These are phyloP conservation scores for Crithidia brevicula DNA, from an alignment of 208 protist species.

Conservation along the genomic window DNA sequence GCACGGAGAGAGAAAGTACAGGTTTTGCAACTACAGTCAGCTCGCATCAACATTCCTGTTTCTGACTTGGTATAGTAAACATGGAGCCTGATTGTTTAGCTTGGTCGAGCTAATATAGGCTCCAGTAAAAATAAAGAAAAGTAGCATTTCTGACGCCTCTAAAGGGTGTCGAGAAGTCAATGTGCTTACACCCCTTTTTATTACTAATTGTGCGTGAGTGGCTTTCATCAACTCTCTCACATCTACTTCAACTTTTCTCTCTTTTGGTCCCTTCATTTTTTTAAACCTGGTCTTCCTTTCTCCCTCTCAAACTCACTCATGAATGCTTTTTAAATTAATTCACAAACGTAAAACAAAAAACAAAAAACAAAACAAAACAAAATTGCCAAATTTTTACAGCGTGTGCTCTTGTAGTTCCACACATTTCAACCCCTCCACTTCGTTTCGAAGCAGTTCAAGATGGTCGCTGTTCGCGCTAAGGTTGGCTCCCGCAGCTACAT, in stretches of 20 bases:
- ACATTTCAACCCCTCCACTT: constrained; percentile 6
- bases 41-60: too few species aligned
- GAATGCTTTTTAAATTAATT: not conserved
- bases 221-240: constrained; percentile 10
- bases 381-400: constrained; percentile 4
- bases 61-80: too few species aligned
- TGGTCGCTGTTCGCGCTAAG: constrained; percentile 93
- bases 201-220: too few species aligned
- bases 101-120: too few species aligned
- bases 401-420: constrained; percentile 36
- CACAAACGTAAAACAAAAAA: too few species aligned
- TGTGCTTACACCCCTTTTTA: too few species aligned
- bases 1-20: too few species aligned
- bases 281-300: not conserved
- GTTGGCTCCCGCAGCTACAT: constrained; percentile 85
- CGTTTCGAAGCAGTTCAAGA: constrained; percentile 31
- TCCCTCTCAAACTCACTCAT: constrained; percentile 12
- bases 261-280: not conserved
- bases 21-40: too few species aligned
- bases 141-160: too few species aligned
- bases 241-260: constrained; percentile 5
- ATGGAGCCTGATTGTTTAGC: too few species aligned
- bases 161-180: too few species aligned
- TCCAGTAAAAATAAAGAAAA: too few species aligned
- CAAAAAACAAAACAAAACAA: not conserved